Evolutionary conservation across 169 alveolate species (phyloP), one percentile per base, ranked within the genome.

Genomic region (Cryptosporidium viatorum): DNA sequence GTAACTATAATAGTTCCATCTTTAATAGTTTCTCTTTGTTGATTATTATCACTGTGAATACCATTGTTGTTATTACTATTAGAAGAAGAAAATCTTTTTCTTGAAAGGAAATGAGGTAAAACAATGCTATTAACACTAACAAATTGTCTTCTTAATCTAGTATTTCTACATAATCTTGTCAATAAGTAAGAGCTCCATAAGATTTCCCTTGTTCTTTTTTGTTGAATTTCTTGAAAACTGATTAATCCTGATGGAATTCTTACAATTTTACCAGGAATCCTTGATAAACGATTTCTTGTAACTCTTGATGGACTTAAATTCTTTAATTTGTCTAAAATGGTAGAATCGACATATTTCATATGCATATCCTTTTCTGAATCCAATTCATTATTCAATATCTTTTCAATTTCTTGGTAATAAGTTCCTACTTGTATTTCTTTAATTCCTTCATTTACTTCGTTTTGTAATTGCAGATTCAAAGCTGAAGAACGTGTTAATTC

Each of bases 61-160:
- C n/a, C n/a, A n/a, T n/a, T n/a, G n/a, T n/a, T n/a, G n/a, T n/a
- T n/a, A n/a, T n/a, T 6, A 26, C 14, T 59, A 6, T 7, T 21
- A 29, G 58, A 14, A 3, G 21, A 31, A 7, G 29, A 60, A 62
- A 41, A 43, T 26, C 52, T 60, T 21, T 21, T 80, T 31, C 35
- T 80, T 6, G 89, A 50, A 5, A 33, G 67, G 4, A 23, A 41
- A 67, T 80, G 89, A 41, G 89, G 89, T 18, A 62, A 80, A 59
- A 65, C 68, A 35, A 80, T 65, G 18, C 89, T 80, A 48, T 80
- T 80, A 0, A 80, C 75, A 65, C 89, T 65, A 18, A 80, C 89
- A 43, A 80, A 80, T 37, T 80, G 89, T n/a, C 65, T 59, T 39
- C 89, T 58, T 9, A 80, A 43, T 62, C 89, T 59, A 26, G 41